Conservation (phyloP, 176 grass and related monocot species). For the Urochloa ruziziensis region DNA sequence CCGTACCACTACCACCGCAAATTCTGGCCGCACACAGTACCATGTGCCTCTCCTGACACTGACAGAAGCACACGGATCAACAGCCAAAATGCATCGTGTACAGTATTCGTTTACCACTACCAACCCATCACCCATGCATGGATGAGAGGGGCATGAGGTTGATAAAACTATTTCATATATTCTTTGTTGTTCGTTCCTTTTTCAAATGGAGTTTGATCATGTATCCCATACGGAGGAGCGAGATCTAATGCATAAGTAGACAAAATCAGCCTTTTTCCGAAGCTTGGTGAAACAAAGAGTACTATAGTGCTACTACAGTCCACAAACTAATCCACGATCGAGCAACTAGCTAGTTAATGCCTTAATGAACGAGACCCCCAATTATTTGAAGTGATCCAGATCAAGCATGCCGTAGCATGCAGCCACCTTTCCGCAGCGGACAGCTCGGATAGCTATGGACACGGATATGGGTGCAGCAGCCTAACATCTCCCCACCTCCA, state of each 20-base stretch:
- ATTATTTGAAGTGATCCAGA: slow-evolving; percentile 35
- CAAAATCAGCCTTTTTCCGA: slow-evolving; percentile 11
- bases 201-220: not conserved
- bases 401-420: not conserved
- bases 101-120: not conserved
- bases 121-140: too few species aligned
- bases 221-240: not conserved
- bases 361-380: not conserved
- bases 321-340: not conserved
- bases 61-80: not conserved
- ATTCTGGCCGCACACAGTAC: not conserved
- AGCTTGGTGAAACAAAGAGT: not conserved
- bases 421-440: slow-evolving; percentile 11
- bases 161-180: not conserved
- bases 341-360: not conserved
- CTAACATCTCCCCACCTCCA: not conserved
- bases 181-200: not conserved
- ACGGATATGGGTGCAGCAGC: not conserved
- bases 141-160: too few species aligned
- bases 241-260: not conserved
- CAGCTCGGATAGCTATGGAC: slow-evolving; percentile 25
- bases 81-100: not conserved
- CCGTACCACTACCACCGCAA: not conserved
- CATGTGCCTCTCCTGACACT: not conserved
- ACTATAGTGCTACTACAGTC: not conserved